Percentiles rank a stretch among this genome's conserved stretches.
These are phyloP conservation scores for Saitozyma podzolica DNA, from an alignment of 768 basidiomycete species.

Conservation along the genomic window DNA sequence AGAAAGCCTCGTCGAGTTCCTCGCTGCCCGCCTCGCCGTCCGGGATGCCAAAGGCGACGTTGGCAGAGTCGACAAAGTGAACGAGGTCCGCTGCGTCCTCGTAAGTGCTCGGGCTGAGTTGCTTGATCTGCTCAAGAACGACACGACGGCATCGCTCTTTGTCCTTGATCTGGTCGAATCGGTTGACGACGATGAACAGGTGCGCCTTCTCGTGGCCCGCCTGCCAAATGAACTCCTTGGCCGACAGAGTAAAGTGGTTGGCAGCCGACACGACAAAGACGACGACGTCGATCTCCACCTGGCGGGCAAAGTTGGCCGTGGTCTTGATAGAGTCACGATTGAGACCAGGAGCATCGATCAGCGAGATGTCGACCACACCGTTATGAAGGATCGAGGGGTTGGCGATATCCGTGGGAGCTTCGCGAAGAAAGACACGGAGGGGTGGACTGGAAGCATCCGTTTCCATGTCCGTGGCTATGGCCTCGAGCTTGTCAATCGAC, in stretches of 20 bases:
- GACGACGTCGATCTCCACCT: slow-evolving; percentile 97
- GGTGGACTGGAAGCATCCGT: slow-evolving; percentile 60
- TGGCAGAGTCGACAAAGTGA: slow-evolving; percentile 93
- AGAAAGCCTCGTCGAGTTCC: slow-evolving; percentile 61
- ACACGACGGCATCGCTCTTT: slow-evolving; percentile 86
- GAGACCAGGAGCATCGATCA: slow-evolving; percentile 96
- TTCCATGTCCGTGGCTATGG: slow-evolving; percentile 74
- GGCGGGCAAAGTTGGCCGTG: slow-evolving; percentile 89
- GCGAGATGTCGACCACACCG: slow-evolving; percentile 93
- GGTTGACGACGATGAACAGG: slow-evolving; percentile 97
- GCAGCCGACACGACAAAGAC: slow-evolving; percentile 98
- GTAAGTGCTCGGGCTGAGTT: slow-evolving; percentile 86
- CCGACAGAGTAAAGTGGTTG: slow-evolving; percentile 96
- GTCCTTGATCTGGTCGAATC: slow-evolving; percentile 91
- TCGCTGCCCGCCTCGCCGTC: slow-evolving; percentile 61
- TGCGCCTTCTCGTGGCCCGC: slow-evolving; percentile 97
- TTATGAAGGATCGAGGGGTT: slow-evolving; percentile 87
- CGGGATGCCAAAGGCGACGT: slow-evolving; percentile 48
- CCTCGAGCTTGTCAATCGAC: slow-evolving; percentile 70
- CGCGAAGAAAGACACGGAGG: slow-evolving; percentile 85
- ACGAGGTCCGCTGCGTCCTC: slow-evolving; percentile 90
- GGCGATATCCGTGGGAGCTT: slow-evolving; percentile 63
- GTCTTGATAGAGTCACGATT: slow-evolving; percentile 94
- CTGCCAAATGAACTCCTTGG: slow-evolving; percentile 87
- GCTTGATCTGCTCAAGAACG: slow-evolving; percentile 90